phyloP scores from a whole-genome alignment of 164 flowering plant genomes.

The Chimonanthus salicifolius region DNA sequence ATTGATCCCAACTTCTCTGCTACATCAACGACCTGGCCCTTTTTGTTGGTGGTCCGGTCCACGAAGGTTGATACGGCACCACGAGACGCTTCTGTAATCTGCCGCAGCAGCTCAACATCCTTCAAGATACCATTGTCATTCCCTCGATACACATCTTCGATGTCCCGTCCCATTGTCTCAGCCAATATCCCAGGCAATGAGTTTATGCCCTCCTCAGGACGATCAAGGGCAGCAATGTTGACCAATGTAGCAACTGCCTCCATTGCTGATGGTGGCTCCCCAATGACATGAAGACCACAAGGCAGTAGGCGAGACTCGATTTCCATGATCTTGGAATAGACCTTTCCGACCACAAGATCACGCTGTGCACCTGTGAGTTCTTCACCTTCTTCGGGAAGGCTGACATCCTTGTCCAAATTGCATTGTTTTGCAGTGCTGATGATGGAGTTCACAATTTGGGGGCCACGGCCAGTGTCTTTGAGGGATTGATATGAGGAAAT shows the following conservation, averaged over 20 bases:
- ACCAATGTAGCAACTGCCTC: conserved; percentile 99
- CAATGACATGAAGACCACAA: conserved; percentile 96
- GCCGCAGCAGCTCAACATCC: conserved; percentile 85
- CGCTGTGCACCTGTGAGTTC: conserved; percentile 66
- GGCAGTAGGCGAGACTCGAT: conserved; percentile 93
- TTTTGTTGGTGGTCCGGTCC: conserved; percentile 65
- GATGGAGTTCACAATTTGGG: conserved; percentile 89
- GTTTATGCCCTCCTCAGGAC: conserved; percentile 75
- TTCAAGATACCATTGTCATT: conserved; percentile 77
- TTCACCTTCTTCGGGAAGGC: conserved; percentile 85
- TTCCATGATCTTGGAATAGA: conserved; percentile 97
- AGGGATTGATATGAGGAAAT: conserved; percentile 95
- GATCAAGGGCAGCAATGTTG: conserved; percentile 93
- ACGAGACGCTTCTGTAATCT: conserved; percentile 88
- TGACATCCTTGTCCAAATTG: conserved; percentile 97
- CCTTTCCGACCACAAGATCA: conserved; percentile 89
- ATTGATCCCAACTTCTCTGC: conserved; percentile 59
- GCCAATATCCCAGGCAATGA: conserved; percentile 83
- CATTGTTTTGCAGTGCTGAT: conserved; percentile 96
- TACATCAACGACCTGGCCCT: conserved; percentile 96
- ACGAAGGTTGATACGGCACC: conserved; percentile 81
- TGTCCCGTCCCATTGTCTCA: conserved; percentile 65
- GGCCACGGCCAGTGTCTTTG: conserved; percentile 90
- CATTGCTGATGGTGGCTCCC: conserved; percentile 97
- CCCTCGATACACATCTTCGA: conserved; percentile 83